Percentiles rank a stretch among this genome's conserved stretches.
These are phyloP conservation scores for Venturiaceae sp. DNA, from an alignment of 2,329 filamentous ascomycete genomes.

Conservation along the genomic window DNA sequence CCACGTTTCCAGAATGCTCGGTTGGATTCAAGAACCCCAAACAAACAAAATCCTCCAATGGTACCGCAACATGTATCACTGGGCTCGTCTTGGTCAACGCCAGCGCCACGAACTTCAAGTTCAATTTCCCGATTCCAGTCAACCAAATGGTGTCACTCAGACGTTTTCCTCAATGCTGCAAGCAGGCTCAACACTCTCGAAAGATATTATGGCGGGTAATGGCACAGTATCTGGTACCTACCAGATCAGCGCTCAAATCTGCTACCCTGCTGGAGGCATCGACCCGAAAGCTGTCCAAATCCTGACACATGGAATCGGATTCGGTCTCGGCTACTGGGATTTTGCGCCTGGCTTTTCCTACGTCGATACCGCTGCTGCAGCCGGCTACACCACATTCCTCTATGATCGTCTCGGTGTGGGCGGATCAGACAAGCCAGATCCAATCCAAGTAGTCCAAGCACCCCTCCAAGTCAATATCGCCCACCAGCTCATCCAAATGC, in stretches of 20 bases:
- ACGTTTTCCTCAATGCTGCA: not conserved
- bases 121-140: not conserved
- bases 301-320: slow-evolving; percentile 30
- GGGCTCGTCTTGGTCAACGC: not conserved
- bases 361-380: slow-evolving; percentile 27
- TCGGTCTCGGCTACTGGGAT: slow-evolving; percentile 29
- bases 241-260: not conserved
- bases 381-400: slow-evolving; percentile 29
- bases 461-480: slow-evolving; percentile 26
- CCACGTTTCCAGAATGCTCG: not conserved
- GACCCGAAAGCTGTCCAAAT: slow-evolving; percentile 22
- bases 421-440: slow-evolving; percentile 15
- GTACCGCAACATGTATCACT: not conserved
- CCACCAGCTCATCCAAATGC: slow-evolving; percentile 20
- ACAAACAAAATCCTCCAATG: not conserved
- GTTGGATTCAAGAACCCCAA: not conserved
- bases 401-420: slow-evolving; percentile 33
- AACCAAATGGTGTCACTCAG: not conserved
- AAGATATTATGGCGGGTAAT: not conserved
- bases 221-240: not conserved
- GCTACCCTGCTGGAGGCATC: not conserved
- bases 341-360: slow-evolving; percentile 29
- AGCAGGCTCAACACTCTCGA: not conserved
- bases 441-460: slow-evolving; percentile 26
- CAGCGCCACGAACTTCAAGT: not conserved